Conservation (phyloP, 805 yeast genomes). For the Candida maris region DNA sequence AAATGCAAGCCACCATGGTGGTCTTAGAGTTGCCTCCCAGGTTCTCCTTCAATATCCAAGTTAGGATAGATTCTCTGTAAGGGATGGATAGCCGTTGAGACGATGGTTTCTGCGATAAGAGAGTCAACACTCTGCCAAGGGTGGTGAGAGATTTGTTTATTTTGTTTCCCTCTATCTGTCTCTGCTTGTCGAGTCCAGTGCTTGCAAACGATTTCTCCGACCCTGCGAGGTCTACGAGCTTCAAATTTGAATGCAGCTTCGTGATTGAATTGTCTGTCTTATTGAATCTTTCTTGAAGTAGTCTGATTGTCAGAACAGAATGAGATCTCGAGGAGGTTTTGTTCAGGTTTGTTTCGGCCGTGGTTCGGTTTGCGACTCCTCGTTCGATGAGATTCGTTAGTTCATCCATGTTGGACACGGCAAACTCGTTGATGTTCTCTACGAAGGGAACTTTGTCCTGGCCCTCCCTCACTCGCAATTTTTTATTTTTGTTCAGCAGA, state of each 20-base stretch:
- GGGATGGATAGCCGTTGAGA: conserved; percentile 43
- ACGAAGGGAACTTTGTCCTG: conserved; percentile 69
- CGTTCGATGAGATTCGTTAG: conserved; percentile 42
- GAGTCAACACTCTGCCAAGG: conserved; percentile 62
- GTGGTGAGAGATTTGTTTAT: conserved; percentile 78
- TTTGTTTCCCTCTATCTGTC: conserved; percentile 71
- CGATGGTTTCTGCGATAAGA: conserved; percentile 39
- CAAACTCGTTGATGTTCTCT: conserved; percentile 56
- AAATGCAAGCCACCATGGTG: conserved; percentile 82
- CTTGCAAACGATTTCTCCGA: conserved; percentile 67
- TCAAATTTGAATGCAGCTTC: conserved; percentile 51
- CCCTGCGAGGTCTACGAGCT: conserved; percentile 78
- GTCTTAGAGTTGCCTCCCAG: conserved; percentile 82
- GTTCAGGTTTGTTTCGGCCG: conserved; percentile 73
- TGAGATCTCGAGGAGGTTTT: conserved; percentile 74
- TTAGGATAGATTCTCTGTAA: conserved; percentile 69
- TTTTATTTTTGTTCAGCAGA: conserved; percentile 36
- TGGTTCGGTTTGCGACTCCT: conserved; percentile 58
- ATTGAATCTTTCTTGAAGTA: conserved; percentile 54
- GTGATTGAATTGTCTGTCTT: conserved; percentile 26
- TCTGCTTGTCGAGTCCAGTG: conserved; percentile 44
- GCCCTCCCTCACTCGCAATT: conserved; percentile 55
- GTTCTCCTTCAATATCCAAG: conserved; percentile 72
- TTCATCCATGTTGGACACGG: conserved; percentile 46
- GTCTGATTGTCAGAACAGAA: conserved; percentile 64